Evolutionary conservation across 1,139 yeast genomes (phyloP).

Genomic region (Saccharomyces hybrid): DNA sequence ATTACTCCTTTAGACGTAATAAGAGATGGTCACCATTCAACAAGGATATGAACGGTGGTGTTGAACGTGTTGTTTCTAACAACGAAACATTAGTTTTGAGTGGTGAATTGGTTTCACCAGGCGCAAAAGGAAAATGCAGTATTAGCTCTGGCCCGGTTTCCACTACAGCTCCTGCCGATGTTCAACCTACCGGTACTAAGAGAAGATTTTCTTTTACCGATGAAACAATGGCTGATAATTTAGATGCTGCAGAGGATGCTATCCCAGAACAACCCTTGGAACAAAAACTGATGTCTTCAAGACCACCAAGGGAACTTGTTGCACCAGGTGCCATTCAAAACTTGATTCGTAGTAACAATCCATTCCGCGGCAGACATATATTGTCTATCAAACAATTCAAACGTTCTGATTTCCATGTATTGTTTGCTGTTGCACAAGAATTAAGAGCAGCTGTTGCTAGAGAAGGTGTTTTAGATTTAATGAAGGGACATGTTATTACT

Average conservation of each 20-base stretch:
- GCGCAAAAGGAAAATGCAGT: constrained; percentile 50
- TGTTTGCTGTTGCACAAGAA: constrained; percentile 96
- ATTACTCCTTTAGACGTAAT: constrained; percentile 42
- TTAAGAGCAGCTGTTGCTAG: constrained; percentile 96
- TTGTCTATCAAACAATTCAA: constrained; percentile 81
- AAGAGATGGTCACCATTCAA: constrained; percentile 49
- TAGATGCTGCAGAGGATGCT: constrained; percentile 43
- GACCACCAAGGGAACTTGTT: constrained; percentile 59
- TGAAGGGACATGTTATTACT: constrained; percentile 85
- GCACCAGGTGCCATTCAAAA: constrained; percentile 74
- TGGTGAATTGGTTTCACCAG: constrained; percentile 56
- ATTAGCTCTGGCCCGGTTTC: constrained; percentile 28
- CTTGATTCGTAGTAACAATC: constrained; percentile 72
- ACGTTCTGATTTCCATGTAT: constrained; percentile 81
- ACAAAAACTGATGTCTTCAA: constrained; percentile 56
- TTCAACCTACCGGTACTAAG: constrained; percentile 25
- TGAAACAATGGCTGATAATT: constrained; percentile 38
- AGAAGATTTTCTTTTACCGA: constrained; percentile 39
- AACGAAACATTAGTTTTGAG: constrained; percentile 79
- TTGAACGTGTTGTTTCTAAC: constrained; percentile 79
- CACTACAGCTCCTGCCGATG: constrained; percentile 19
- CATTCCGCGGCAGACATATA: constrained; percentile 82
- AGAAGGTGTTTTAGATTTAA: constrained; percentile 85
- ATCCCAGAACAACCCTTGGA: constrained; percentile 45
- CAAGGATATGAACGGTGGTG: constrained; percentile 59